Evolutionary conservation across 23 red algal species (phyloP), one percentile per base, ranked within the genome.

Genomic region (Chondrus crispus): DNA sequence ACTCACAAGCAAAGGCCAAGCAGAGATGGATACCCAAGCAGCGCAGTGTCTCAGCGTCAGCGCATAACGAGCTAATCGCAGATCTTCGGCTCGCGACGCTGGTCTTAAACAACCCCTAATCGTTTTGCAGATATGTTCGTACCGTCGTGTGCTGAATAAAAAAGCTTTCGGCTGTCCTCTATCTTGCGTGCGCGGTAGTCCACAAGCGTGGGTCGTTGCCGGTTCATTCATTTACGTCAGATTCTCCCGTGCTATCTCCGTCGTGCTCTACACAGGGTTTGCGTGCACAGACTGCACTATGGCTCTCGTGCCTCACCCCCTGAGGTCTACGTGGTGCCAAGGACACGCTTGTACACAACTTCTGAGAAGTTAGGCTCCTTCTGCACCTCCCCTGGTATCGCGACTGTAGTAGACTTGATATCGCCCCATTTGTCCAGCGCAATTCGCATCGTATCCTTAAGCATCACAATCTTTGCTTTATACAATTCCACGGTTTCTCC

Each of bases 21-120:
- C 91, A 45, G 96, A 98, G 36, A 88, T 98, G 89, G 96, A 98
- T 49, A 98, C 95, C 26, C 91, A 98, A 76, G 95, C 95, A 28
- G 77, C 53, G 6, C 82, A 84, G 70, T 93, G 90, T 75, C 72
- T 93, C 38, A 90, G 69, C 46, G 52, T 68, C 19, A 90, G 80
- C 73, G 87, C 87, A 26, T 90, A 78, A 69, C 48, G 68, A 5
- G 37, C 1, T 49, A 52, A 82, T 41, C 29, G 4, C 2, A 60
- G 29, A 82, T 43, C 19, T 51, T 82, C 46, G 52, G 52, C 22
- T 57, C 14, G 14, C 22, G 16, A 16, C 52, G 52, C 22, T 57
- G 14, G 52, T n/a, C n/a, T n/a, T n/a, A n/a, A n/a, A n/a, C 52
- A 57, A 57, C 52, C 52, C 14, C 52, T 22, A 57, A 16, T 57